Base-by-base conservation (phyloP, 2,329 filamentous ascomycete species). In the Metarhizium anisopliae region DNA sequence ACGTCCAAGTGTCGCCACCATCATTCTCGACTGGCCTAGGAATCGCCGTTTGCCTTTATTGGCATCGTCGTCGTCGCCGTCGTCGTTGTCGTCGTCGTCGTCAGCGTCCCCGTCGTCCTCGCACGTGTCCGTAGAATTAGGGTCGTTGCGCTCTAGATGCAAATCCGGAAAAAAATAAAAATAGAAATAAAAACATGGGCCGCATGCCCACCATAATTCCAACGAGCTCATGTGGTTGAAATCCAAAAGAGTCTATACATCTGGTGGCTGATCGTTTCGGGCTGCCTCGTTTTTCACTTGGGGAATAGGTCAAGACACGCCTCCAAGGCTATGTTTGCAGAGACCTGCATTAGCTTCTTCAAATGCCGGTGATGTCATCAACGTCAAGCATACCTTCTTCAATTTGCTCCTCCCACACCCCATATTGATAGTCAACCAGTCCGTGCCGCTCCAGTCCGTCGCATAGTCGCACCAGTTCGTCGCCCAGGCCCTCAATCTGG, bases 381-480 rank as follows among this genome's bases (percentile, higher is more conserved):
- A 55, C 10, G 65, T 65, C 18, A 79, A 32, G 32, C 89, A 72
- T 77, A 96, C 92, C 80, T 57, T 82, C 81, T 63, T 94, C 82
- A 63, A 97, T 96, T 66, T 89, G 85, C 67, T 97, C 92, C 72
- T 97, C 94, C 83, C 90, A 95, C 30, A 97, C 89, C 8, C 94
- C 94, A 74, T 96, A 95, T 66, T 97, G 88, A 69, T 97, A 99
- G 73, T 99, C 94, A 11, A 99, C 90, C 51, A 99, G 75, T n/a
- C 94, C 94, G 67, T 95, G 86, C 62, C 87, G 86, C 70, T 97
- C 93, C 59, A 97, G 82, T 52, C 82, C 82, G 68, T 97, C 91
- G 68, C 92, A 95, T 52, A 96, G 77, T 52, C 85, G 81, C 55
- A 95, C 81, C 35, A 99, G 72, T 64, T 95, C 87, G 55, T 87